phyloP scores from a whole-genome alignment of 345 rosid genomes.

The Hibiscus mutabilis region DNA sequence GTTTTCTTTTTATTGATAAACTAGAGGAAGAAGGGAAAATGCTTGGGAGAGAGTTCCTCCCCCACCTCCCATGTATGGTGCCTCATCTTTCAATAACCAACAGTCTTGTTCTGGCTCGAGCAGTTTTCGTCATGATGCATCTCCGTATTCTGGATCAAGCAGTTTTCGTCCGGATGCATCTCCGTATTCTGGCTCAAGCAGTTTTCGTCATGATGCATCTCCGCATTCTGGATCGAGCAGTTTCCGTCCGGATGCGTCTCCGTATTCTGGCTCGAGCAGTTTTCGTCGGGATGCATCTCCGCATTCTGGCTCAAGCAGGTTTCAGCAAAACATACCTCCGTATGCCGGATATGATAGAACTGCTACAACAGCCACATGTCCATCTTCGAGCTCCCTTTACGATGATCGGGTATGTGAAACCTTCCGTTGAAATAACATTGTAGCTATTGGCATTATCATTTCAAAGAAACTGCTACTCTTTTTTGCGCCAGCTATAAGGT shows the following conservation, averaged over 20 bases:
- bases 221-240: no score
- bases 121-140: not conserved
- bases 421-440: conserved; percentile 1
- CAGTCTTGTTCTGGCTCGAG: conserved; percentile 13
- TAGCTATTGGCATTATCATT: not conserved
- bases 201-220: no score
- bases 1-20: conserved; percentile 17
- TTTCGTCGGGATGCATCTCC: not conserved
- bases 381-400: conserved; percentile 31
- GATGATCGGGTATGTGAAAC: conserved; percentile 41
- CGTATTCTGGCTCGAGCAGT: no score
- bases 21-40: conserved; percentile 35
- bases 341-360: conserved; percentile 26
- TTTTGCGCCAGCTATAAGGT: not conserved
- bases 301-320: conserved; percentile 28
- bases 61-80: conserved; percentile 60
- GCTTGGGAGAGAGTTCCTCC: conserved; percentile 50
- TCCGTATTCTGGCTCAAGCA: no score
- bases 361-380: conserved; percentile 27
- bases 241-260: no score
- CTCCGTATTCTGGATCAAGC: not conserved
- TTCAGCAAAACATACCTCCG: conserved; percentile 26
- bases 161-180: no score
- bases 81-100: conserved; percentile 23
- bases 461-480: not conserved